These are phyloP conservation scores for Aspergillus oerlinghausenensis DNA, from an alignment of 2,329 filamentous ascomycete species.

Conservation along the genomic window DNA sequence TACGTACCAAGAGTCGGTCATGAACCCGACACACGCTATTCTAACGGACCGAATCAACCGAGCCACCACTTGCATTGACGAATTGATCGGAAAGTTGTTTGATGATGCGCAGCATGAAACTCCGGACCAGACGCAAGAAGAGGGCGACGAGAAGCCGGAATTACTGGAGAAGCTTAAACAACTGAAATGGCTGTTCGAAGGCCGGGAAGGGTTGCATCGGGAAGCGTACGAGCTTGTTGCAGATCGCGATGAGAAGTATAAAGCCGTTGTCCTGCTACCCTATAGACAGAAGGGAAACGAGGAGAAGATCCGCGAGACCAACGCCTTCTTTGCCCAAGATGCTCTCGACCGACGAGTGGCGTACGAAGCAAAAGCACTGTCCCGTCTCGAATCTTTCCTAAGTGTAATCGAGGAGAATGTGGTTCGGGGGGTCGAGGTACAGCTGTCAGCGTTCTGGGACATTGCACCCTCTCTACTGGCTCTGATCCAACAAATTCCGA, in stretches of 20 bases:
- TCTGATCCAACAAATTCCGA: conserved; percentile 74
- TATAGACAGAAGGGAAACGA: conserved; percentile 70
- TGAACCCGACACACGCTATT: conserved; percentile 77
- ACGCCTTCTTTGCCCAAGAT: conserved; percentile 78
- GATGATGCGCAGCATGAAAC: conserved; percentile 63
- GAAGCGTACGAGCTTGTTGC: conserved; percentile 80
- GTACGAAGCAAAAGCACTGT: conserved; percentile 67
- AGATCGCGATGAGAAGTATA: conserved; percentile 81
- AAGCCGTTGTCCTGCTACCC: conserved; percentile 74
- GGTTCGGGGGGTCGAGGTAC: conserved; percentile 79
- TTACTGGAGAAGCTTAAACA: conserved; percentile 89
- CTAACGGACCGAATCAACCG: conserved; percentile 69
- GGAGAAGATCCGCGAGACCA: conserved; percentile 74
- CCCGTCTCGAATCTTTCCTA: conserved; percentile 71
- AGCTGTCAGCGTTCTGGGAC: conserved; percentile 95
- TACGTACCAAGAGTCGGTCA: conserved; percentile 72
- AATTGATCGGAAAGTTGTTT: conserved; percentile 67
- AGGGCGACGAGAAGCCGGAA: conserved; percentile 92
- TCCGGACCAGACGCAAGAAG: conserved; percentile 84
- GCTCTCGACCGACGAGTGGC: conserved; percentile 64
- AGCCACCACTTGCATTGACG: conserved; percentile 72
- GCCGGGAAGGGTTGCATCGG: conserved; percentile 79
- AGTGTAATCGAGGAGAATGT: conserved; percentile 79
- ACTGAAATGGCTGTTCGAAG: conserved; percentile 95
- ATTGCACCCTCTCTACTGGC: conserved; percentile 79